phyloP scores from a whole-genome alignment of 2,329 filamentous ascomycete species.

The Coleophoma eucalyptorum region DNA sequence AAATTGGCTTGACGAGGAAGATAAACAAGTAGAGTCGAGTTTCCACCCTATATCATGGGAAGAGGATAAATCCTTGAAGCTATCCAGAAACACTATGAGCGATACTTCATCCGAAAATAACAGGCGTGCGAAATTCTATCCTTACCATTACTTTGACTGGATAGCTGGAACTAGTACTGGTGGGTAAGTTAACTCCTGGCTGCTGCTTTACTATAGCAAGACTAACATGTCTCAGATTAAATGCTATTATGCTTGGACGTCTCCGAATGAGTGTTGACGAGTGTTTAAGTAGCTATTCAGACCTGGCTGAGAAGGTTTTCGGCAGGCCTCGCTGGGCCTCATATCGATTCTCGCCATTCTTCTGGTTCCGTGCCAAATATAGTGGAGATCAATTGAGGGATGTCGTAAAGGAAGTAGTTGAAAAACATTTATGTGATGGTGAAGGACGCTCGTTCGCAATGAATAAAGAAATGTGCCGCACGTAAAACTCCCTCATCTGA shows the following conservation, averaged over 20 bases:
- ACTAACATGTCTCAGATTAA: conserved; percentile 2
- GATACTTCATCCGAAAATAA: not conserved
- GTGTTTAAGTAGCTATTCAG: conserved; percentile 3
- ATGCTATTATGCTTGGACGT: conserved; percentile 6
- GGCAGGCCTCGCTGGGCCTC: not conserved
- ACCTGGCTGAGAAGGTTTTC: not conserved
- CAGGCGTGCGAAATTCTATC: not conserved
- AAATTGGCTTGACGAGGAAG: not conserved
- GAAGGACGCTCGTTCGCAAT: not conserved
- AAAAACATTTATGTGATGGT: not conserved
- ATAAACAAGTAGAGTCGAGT: conserved; percentile 1
- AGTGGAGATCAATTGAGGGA: not conserved
- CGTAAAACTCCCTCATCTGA: conserved; percentile 1
- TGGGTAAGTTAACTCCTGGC: no score
- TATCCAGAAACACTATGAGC: not conserved
- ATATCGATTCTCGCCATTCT: not conserved
- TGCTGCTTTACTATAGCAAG: no score
- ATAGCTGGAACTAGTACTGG: conserved; percentile 5
- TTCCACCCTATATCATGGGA: not conserved
- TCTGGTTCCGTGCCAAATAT: conserved; percentile 2
- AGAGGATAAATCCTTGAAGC: not conserved
- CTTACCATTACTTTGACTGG: conserved; percentile 5
- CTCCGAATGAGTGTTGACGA: conserved; percentile 5
- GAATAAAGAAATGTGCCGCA: conserved; percentile 4
- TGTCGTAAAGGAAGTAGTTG: conserved; percentile 3